These are phyloP conservation scores for Micractinium sp. DNA, from an alignment of 139 green algal species.

Conservation along the genomic window DNA sequence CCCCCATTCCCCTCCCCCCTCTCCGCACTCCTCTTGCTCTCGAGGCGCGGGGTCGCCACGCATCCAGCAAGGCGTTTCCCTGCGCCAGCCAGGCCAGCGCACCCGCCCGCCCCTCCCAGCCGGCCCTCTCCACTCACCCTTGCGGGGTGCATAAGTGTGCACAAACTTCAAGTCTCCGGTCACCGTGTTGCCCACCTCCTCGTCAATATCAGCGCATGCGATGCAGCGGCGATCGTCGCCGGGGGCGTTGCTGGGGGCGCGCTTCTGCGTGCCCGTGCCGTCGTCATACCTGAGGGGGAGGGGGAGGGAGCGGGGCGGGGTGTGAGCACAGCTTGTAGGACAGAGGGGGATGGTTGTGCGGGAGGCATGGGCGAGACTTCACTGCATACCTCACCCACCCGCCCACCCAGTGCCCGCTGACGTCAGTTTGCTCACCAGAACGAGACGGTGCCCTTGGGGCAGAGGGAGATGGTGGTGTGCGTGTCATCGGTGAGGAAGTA, in stretches of 20 bases:
- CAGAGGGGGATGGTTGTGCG: too few relatives aligned
- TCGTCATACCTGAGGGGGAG: too few relatives aligned
- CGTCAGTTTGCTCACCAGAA: background rate
- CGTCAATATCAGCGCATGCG: background rate
- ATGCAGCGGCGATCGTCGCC: background rate
- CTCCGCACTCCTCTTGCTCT: background rate
- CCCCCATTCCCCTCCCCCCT: too few relatives aligned
- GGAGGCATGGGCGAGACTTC: background rate
- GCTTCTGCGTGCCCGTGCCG: too few relatives aligned
- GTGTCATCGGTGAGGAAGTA: background rate
- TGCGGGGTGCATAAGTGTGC: background rate
- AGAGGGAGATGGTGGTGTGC: background rate
- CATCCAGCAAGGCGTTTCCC: background rate
- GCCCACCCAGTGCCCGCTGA: background rate
- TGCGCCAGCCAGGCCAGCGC: background rate
- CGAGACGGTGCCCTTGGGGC: background rate
- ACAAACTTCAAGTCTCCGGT: background rate
- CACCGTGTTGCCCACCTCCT: background rate
- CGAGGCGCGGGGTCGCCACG: too few relatives aligned
- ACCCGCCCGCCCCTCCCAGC: background rate
- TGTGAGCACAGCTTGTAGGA: too few relatives aligned
- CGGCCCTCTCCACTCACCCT: background rate
- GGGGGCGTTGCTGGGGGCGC: background rate
- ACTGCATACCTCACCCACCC: background rate
- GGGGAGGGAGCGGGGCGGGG: too few relatives aligned